Base-by-base conservation (phyloP, 257 asterid species). In the Capsicum rhomboideum region DNA sequence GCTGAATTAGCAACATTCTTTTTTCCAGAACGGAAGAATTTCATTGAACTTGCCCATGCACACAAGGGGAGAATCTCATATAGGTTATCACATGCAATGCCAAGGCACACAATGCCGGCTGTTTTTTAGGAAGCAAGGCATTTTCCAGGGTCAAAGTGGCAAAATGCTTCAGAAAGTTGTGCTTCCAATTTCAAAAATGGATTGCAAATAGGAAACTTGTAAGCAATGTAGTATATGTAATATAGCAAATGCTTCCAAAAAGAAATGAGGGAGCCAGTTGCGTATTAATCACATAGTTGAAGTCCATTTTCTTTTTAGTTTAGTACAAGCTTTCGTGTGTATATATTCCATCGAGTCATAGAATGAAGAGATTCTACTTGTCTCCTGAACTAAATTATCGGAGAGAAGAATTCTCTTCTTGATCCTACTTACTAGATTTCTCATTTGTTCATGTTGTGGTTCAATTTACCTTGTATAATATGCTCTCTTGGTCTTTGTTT, bases 201-300 rank as follows among this genome's bases (percentile, higher is more conserved):
- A 16, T 26, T 75, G 6, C 61, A 26, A 49, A 49, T 75, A 75
- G 44, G 81, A 75, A 75, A 49, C 61, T 75, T 75, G 26, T 59
- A 49, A 49, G 63, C 81, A 75, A 49, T 23, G 81, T 49, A 23
- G 4, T 46, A 23, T 74, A 50, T 75, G 26, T 75, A 49, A 52
- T 50, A 75, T 50, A 75, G 63, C 81, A 77, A 77, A 8, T 77
- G 81, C 26, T 77, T 77, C 81, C 81, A 77, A 16, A 75, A 75
- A 77, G 29, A 54, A 49, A 26, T 16, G 44, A 50, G 81, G 63
- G 81, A 77, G 10, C 17, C 63, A 26, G 46, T 26, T 77, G 63
- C 44, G 11, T 50, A 46, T 23, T 13, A 28, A 46, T 74, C 55
- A 74, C 80, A 52, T 74, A 23, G 81, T 26, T 26, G 6, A 26